Percentiles rank a stretch among this genome's conserved stretches.
Conservation (phyloP, 106 monocot genomes). For the Dendrobium chrysotoxum region DNA sequence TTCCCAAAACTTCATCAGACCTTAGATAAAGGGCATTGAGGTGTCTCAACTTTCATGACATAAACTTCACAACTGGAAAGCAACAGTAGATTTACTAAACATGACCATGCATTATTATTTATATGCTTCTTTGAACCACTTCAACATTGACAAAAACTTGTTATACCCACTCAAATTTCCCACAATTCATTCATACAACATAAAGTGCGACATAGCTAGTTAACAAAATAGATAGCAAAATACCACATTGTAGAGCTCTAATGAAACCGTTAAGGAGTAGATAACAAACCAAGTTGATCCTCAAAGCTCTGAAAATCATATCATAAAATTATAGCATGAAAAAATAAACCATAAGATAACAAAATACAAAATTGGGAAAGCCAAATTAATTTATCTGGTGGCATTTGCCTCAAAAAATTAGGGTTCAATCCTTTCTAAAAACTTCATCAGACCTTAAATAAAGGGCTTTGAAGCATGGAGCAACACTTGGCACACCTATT, state of each 20-base stretch:
- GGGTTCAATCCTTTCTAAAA: not conserved
- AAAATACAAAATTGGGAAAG: not conserved
- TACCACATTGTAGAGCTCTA: too few species aligned
- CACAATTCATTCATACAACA: not conserved
- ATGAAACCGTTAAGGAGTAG: too few species aligned
- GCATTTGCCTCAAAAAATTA: not conserved
- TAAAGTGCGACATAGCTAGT: not conserved
- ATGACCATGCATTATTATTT: too few species aligned
- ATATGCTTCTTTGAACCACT: too few species aligned
- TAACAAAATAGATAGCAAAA: not conserved
- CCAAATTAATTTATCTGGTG: not conserved
- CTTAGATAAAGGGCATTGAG: not conserved
- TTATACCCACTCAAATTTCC: not conserved
- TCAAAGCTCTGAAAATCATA: not conserved
- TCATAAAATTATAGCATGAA: not conserved
- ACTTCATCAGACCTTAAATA: not conserved
- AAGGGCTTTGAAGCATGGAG: not conserved
- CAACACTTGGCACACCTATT: not conserved
- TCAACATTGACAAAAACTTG: not conserved
- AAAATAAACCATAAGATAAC: not conserved
- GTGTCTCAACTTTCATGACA: too few species aligned
- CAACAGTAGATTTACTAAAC: too few species aligned
- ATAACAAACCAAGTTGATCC: too few species aligned
- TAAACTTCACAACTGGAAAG: constrained; percentile 30
- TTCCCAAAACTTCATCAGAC: not conserved